A percentile compares a stretch with the other conserved stretches of the same genome.
phyloP scores from a whole-genome alignment of 75 land plant species.

The Cunninghamia lanceolata region DNA sequence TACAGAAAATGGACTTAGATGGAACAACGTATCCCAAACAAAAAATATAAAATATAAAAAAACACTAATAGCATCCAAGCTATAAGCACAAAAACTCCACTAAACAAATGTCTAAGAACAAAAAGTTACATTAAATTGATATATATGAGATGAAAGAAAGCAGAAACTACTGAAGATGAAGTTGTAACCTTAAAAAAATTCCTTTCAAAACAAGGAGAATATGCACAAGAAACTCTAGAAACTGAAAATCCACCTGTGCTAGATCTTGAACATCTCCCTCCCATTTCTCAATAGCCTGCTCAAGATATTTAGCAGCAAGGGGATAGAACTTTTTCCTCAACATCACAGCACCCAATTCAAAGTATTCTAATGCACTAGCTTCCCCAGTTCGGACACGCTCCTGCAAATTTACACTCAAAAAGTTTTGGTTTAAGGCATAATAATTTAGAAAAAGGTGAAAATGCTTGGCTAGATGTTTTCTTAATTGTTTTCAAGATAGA shows the following conservation, averaged over 20 bases:
- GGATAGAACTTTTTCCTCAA: slow-evolving; percentile 90
- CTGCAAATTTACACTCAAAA: slow-evolving; percentile 27
- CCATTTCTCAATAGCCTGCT: slow-evolving; percentile 95
- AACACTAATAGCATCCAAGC: not conserved
- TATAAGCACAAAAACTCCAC: not conserved
- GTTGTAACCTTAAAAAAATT: not conserved
- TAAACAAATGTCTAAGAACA: not conserved
- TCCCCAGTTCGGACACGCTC: slow-evolving; percentile 99
- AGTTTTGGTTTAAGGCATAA: not conserved
- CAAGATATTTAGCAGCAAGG: slow-evolving; percentile 81
- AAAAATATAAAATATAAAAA: not conserved
- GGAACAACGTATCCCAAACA: not conserved
- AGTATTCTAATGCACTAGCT: slow-evolving; percentile 76
- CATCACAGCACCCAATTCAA: slow-evolving; percentile 99
- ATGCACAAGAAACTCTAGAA: slow-evolving; percentile 2
- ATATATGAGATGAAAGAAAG: not conserved
- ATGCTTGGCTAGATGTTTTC: not conserved
- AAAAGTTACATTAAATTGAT: not conserved
- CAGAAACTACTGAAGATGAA: not conserved
- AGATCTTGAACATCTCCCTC: slow-evolving; percentile 97
- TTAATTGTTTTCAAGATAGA: not conserved
- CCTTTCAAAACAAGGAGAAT: not conserved
- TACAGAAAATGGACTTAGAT: not conserved
- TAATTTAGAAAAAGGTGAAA: not conserved
- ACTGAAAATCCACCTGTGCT: slow-evolving; percentile 67